Conservation (phyloP, 441 rosid species). For the Mallotus repandus region DNA sequence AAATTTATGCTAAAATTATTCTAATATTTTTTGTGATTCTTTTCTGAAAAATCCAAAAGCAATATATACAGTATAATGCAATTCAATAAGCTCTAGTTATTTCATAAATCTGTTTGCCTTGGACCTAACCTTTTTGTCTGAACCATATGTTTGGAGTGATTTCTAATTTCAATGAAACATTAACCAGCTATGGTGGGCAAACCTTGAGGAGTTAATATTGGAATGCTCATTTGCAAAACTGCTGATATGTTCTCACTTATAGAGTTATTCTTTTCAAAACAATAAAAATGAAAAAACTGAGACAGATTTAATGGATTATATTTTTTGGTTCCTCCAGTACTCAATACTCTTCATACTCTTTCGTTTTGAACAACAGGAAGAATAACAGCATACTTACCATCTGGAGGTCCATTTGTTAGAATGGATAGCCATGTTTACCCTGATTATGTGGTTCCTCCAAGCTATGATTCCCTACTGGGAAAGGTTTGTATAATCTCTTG, state of each 20-base stretch:
- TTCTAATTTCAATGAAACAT: background rate
- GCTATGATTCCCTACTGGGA: conserved; percentile 94
- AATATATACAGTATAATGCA: background rate
- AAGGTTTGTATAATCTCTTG: conserved; percentile 53
- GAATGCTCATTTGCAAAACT: background rate
- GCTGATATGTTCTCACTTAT: background rate
- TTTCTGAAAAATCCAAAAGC: background rate
- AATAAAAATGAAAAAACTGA: conserved; percentile 5
- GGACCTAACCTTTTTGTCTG: background rate
- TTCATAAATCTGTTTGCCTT: background rate
- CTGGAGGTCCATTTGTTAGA: conserved; percentile 98
- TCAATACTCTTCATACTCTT: background rate
- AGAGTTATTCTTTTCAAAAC: background rate
- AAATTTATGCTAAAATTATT: background rate
- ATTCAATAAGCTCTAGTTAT: background rate
- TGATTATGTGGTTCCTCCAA: conserved; percentile 96
- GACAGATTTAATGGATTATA: background rate
- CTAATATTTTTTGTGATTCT: background rate
- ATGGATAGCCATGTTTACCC: conserved; percentile 99
- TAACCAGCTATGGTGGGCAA: background rate
- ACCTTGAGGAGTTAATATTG: background rate
- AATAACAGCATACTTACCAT: conserved; percentile 88
- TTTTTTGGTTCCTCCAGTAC: background rate
- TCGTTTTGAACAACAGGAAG: conserved; percentile 58
- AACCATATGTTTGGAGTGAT: background rate